Percentiles rank a stretch among this genome's conserved stretches.
phyloP scores from a whole-genome alignment of 805 yeast genomes.

The Yarrowia sp. region DNA sequence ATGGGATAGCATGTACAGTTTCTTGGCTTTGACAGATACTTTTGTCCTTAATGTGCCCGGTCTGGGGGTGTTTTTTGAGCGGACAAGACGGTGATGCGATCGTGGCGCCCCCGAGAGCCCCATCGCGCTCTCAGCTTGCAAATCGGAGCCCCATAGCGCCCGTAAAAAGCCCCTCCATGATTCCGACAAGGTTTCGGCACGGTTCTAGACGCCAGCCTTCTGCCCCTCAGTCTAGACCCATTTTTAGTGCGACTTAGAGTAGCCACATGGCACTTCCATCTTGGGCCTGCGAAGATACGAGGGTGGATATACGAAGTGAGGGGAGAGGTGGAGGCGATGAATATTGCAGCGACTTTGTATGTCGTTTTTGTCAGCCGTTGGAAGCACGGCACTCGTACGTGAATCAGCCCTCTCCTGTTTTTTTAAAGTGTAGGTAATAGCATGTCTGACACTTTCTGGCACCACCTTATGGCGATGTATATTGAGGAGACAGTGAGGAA shows the following conservation, averaged over 20 bases:
- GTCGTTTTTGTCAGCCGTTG: no score
- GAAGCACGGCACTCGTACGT: no score
- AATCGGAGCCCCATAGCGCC: background rate
- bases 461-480: background rate
- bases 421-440: no score
- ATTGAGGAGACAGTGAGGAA: no score
- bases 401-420: no score
- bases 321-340: background rate
- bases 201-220: conserved; percentile 22
- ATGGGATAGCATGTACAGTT: background rate
- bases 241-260: conserved; percentile 25
- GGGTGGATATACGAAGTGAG: conserved; percentile 12
- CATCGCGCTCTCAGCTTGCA: background rate
- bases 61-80: no score
- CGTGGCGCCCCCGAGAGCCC: no score
- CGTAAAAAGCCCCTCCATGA: background rate
- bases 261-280: conserved; percentile 20
- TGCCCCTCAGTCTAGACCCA: conserved; percentile 26
- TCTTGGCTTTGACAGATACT: background rate
- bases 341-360: no score
- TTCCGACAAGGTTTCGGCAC: conserved; percentile 5
- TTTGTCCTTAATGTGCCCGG: no score
- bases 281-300: conserved; percentile 14
- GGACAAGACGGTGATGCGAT: no score
- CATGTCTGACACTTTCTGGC: background rate